Base-by-base conservation (phyloP, 495 filamentous ascomycete genomes). In the Lasiosphaeriaceae sp. region DNA sequence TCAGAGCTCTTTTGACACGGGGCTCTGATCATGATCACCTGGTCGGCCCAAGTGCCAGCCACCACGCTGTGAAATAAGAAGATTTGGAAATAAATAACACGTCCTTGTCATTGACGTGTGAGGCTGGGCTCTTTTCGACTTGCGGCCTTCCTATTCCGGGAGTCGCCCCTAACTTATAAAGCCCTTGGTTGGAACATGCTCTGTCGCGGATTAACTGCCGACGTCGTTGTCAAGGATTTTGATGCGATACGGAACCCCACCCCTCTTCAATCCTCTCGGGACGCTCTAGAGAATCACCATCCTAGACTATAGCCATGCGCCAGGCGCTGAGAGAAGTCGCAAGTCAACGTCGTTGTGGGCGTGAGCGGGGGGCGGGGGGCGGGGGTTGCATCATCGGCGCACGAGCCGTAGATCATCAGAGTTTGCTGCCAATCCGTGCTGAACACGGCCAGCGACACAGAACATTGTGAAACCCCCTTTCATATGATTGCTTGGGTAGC, bases 381-480 rank as follows among this genome's bases (percentile, higher is more conserved):
- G 7, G 24, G 43, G 50, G 11, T 35, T 57, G 62, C 56, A 56
- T 65, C 59, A 65, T 65, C 62, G 52, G 54, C 59, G 59, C 62
- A 60, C 35, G 50, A 65, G 55, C 62, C 62, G 62, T 52, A 52
- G 62, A 61, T 65, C 58, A 48, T 39, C 11, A 35, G 1, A 39
- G 58, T 46, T 43, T 54, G 50, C 54, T 44, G 26, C 49, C 53
- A 50, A 54, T 56, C 24, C 47, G 35, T 1, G 52, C 34, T 2
- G 60, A 12, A 23, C 43, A 51, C 35, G 26, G 19, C 35, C 23
- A 31, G 20, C 37, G 34, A 9, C 14, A 22, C 8, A 54, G 44
- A 49, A 59, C 52, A 59, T 63, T 64, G 49, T 64, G 61, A 64
- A 64, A 64, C 61, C 57, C 53, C 53, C 51, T 51, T 29, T 56